These are phyloP conservation scores for Talaromyces pinophilus DNA, from an alignment of 2,329 filamentous ascomycete species.

Conservation along the genomic window DNA sequence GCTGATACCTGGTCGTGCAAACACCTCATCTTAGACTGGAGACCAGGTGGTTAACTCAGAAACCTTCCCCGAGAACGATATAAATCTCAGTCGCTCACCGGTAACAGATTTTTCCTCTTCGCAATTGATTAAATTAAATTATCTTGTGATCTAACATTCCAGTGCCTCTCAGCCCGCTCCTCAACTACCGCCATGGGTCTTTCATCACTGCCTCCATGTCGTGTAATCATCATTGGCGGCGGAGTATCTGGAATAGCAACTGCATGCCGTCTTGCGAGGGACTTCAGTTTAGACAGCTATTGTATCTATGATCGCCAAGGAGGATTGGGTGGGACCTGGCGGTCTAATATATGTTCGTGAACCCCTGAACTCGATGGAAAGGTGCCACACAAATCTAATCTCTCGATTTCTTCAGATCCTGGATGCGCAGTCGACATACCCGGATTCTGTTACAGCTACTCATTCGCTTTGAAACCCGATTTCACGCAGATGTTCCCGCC, in stretches of 20 bases:
- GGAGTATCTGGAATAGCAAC: conserved; percentile 13
- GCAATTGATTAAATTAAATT: not conserved
- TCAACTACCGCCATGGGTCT: not conserved
- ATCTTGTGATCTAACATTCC: not conserved
- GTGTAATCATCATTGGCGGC: conserved; percentile 12
- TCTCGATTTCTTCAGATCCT: not conserved
- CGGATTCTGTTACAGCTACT: conserved; percentile 15
- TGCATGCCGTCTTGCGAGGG: not conserved
- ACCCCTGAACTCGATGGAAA: not conserved
- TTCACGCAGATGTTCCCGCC: conserved; percentile 14
- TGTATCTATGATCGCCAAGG: conserved; percentile 14
- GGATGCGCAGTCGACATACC: conserved; percentile 19
- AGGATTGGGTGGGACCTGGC: conserved; percentile 11
- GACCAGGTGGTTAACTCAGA: not conserved
- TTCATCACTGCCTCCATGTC: not conserved
- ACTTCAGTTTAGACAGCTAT: conserved; percentile 11
- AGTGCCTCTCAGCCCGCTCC: not conserved
- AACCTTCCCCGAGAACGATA: not conserved
- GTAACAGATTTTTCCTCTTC: not conserved
- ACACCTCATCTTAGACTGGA: not conserved
- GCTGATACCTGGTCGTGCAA: not conserved
- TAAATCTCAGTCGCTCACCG: not conserved
- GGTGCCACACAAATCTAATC: not conserved
- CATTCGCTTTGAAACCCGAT: conserved; percentile 9
- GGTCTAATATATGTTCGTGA: conserved; percentile 8